Percentiles rank a stretch among this genome's conserved stretches.
Conservation (phyloP, 345 rosid species). For the Turritis glabra region DNA sequence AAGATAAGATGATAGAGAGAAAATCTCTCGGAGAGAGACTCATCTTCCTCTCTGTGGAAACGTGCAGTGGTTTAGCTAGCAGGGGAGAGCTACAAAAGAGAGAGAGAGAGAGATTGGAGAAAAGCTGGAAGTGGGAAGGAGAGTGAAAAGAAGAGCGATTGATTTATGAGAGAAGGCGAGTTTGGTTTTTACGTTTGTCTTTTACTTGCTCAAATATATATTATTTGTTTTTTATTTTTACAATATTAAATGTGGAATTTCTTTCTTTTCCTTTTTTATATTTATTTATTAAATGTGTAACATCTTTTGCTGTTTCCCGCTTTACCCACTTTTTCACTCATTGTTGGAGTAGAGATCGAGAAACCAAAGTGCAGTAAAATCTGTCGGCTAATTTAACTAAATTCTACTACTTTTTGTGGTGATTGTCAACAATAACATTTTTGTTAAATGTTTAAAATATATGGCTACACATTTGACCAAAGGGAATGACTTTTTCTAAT, state of each 20-base stretch:
- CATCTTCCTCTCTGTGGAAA: constrained; percentile 33
- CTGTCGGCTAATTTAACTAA: constrained; percentile 29
- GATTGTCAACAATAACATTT: constrained; percentile 16
- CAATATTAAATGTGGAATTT: constrained; percentile 15
- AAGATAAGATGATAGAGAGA: constrained; percentile 30
- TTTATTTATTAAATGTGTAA: neutral
- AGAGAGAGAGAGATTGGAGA: constrained; percentile 22
- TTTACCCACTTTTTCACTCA: constrained; percentile 39
- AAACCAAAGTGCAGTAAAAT: constrained; percentile 38
- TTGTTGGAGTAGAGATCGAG: constrained; percentile 38
- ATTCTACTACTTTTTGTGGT: constrained; percentile 17
- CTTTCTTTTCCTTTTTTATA: neutral
- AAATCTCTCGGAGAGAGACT: constrained; percentile 38
- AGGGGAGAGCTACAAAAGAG: constrained; percentile 34
- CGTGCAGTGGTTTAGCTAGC: constrained; percentile 29
- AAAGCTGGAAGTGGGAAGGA: constrained; percentile 34
- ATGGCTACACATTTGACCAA: constrained; percentile 20
- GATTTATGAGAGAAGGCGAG: constrained; percentile 43
- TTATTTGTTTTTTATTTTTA: neutral
- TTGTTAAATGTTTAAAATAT: neutral
- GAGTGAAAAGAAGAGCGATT: constrained; percentile 28
- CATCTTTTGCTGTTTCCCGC: constrained; percentile 37
- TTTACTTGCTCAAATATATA: constrained; percentile 32
- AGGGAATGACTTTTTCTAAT: neutral
- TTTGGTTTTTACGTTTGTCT: constrained; percentile 59